Conservation (phyloP, 1,284 basidiomycete species). For the Rhodotorula sp. region DNA sequence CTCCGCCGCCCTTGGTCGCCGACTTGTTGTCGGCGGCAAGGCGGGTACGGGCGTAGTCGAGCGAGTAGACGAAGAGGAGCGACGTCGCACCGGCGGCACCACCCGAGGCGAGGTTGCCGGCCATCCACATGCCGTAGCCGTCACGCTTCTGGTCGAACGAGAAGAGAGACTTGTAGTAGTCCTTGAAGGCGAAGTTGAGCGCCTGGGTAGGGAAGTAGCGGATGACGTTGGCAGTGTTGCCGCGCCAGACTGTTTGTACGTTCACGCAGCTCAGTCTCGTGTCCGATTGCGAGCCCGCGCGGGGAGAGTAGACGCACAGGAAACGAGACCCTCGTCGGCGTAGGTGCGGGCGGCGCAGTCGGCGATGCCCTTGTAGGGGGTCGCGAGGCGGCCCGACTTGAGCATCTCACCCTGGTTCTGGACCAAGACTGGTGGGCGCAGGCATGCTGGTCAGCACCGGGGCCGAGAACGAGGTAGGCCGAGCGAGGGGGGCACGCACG, state of each 20-base stretch:
- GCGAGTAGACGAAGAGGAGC: conserved; percentile 94
- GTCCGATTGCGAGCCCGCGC: no score
- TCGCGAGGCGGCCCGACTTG: conserved; percentile 50
- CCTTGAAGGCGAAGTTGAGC: conserved; percentile 78
- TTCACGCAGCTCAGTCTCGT: neutral
- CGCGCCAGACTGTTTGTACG: conserved; percentile 69
- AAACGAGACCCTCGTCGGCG: conserved; percentile 83
- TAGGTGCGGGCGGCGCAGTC: conserved; percentile 89
- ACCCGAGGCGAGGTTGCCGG: conserved; percentile 85
- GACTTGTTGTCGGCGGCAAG: conserved; percentile 96
- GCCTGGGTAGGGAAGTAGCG: conserved; percentile 98
- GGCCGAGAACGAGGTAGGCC: neutral
- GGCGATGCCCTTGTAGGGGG: conserved; percentile 79
- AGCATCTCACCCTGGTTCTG: conserved; percentile 76
- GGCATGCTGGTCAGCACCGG: neutral
- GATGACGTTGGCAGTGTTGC: conserved; percentile 97
- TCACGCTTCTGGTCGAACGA: conserved; percentile 47
- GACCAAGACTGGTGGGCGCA: conserved; percentile 66
- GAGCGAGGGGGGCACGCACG: conserved; percentile 32
- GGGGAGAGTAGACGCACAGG: conserved; percentile 49
- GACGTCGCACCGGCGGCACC: conserved; percentile 62
- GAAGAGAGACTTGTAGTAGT: conserved; percentile 94
- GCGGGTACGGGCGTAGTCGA: conserved; percentile 96
- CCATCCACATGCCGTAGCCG: conserved; percentile 49
- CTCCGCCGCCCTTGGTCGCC: conserved; percentile 66